Conservation (phyloP, 345 rosid genomes). For the Garcia nutans region DNA sequence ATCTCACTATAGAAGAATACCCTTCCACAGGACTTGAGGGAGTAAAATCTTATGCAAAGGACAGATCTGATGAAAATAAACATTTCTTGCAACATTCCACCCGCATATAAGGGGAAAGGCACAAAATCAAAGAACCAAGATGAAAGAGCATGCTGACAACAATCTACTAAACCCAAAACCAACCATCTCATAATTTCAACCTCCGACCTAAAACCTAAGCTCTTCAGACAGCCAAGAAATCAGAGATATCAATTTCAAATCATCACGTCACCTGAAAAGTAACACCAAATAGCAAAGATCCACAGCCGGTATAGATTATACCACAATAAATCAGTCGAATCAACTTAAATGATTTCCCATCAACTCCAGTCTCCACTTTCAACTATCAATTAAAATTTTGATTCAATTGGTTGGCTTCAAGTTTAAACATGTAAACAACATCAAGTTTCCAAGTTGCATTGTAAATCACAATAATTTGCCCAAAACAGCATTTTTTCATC, state of each 20-base stretch:
- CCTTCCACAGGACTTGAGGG: constrained; percentile 13
- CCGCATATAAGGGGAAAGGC: constrained; percentile 15
- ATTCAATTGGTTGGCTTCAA: not conserved
- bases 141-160: constrained; percentile 16
- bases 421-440: not conserved
- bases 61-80: constrained; percentile 17
- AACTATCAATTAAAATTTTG: constrained; percentile 6
- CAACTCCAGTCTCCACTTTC: constrained; percentile 6
- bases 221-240: constrained; percentile 23
- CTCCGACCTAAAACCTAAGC: constrained; percentile 18
- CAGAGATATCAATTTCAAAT: constrained; percentile 3
- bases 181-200: constrained; percentile 14
- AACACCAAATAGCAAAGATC: constrained; percentile 8
- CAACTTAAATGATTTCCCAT: not conserved
- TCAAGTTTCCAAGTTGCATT: constrained; percentile 4
- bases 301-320: not conserved
- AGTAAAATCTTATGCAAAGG: constrained; percentile 14
- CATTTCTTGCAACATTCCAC: constrained; percentile 10
- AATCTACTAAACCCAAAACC: constrained; percentile 17
- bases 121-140: constrained; percentile 13
- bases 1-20: constrained; percentile 16
- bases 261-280: constrained; percentile 6
- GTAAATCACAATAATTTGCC: constrained; percentile 5
- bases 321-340: not conserved
- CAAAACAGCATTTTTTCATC: constrained; percentile 1